Evolutionary conservation across 2,329 filamentous ascomycete genomes (phyloP), one percentile per base, ranked within the genome.

Genomic region (Verticillium alfalfae): DNA sequence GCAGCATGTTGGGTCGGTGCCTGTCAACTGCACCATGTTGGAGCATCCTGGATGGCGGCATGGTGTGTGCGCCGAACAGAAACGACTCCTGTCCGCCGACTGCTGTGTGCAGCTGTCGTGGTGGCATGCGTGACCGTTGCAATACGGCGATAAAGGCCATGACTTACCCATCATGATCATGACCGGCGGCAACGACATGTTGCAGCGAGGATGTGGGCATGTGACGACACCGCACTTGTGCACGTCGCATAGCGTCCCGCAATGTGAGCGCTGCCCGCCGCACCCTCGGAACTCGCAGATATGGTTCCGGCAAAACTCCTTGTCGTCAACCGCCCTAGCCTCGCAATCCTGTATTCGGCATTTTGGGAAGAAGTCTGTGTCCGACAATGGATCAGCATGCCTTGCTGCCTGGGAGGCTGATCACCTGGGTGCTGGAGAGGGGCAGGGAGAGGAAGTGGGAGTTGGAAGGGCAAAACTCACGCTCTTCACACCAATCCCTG

Each of bases 241-340:
- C 49, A 56, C 54, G n/a, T 45, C 34, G 63, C 70, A 72, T 64
- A 61, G 57, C 3, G 49, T 59, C 37, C 62, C 58, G 18, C 59
- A 55, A 34, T 5, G 36, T 1, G 54, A 36, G 18, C 64, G 62
- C 61, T 61, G 62, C 34, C 58, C 60, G 13, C 15, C 60, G 49
- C 71, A 72, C 45, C 63, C 60, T 18, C 62, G 65, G 34, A 64
- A 56, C 16, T 64, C 65, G 62, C 70, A 73, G 58, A 68, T 52
- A 56, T 70, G 70, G 38, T 60, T 63, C 9, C 64, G 64, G 55
- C 68, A 71, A 55, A 52, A 56, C 45, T 57, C 16, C 34, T 55
- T 66, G 6, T 58, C 60, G 9, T 62, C 61, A 8, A 64, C 55
- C 6, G 61, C 57, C 37, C 58, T 55, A 3, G 56, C 49, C n/a